Conservation (phyloP, 2,329 filamentous ascomycete genomes). For the Nemania sp. region DNA sequence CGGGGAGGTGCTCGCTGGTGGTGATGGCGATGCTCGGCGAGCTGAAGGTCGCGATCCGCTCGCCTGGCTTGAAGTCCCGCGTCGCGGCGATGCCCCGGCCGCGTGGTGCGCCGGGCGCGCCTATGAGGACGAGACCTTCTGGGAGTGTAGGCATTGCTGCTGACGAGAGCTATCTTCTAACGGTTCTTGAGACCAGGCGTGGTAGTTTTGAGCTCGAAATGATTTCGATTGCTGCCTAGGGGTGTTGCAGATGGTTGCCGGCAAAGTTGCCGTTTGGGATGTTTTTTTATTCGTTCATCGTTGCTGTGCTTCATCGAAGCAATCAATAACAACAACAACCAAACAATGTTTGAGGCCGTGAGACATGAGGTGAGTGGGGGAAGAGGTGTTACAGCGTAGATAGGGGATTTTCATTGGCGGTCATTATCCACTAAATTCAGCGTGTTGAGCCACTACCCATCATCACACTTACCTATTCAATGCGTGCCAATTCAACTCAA, state of each 20-base stretch:
- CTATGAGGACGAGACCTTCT: slow-evolving; percentile 29
- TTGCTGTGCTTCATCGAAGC: neutral
- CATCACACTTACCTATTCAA: too few species aligned
- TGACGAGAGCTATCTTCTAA: neutral
- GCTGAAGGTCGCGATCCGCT: slow-evolving; percentile 59
- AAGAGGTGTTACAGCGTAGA: neutral
- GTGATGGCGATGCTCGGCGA: slow-evolving; percentile 62
- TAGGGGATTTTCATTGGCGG: neutral
- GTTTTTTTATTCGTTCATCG: slow-evolving; percentile 19
- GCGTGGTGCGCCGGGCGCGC: slow-evolving; percentile 37
- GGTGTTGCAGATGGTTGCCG: neutral
- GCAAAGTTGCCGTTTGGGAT: slow-evolving; percentile 15
- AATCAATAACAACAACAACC: too few species aligned
- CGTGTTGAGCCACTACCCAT: neutral
- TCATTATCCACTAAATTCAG: slow-evolving; percentile 12
- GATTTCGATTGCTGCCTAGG: neutral
- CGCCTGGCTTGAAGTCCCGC: slow-evolving; percentile 58
- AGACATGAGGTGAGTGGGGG: too few species aligned
- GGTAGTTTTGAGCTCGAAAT: neutral
- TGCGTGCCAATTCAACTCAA: too few species aligned
- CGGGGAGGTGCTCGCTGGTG: slow-evolving; percentile 55
- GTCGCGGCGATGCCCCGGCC: slow-evolving; percentile 62
- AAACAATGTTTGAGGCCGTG: too few species aligned
- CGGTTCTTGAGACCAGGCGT: neutral
- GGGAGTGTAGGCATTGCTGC: slow-evolving; percentile 24